Base-by-base conservation (phyloP, 768 basidiomycete species). In the Lepiota venenata region DNA sequence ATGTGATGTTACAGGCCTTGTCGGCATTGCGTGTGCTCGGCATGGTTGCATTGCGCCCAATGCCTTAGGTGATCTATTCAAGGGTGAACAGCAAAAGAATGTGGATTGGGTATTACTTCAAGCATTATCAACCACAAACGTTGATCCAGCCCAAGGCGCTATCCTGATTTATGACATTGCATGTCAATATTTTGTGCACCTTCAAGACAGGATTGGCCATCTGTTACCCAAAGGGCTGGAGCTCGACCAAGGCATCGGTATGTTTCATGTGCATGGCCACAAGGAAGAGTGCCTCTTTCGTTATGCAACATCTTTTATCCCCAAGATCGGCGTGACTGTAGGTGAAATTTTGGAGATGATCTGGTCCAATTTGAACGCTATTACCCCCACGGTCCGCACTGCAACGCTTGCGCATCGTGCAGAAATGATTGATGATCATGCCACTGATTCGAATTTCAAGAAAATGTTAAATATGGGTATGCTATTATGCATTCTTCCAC, bases 81-180 rank as follows among this genome's bases (percentile, higher is more conserved):
- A 55, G 20, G 63, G 64, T 0, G 60, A 66, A 51, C 63, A 66
- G 32, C 64, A 65, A 20, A 63, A 61, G 25, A 66, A 66, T 36
- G 42, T 63, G 0, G 64, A 65, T 25, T 65, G 55, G 54, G 40
- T 47, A 0, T 27, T 62, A 0, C 12, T 62, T 2, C 32, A 58
- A 20, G 56, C 59, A 1, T 21, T 62, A 3, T 3, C 25, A 11
- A 52, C 50, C 1, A 59, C 57, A 11, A 14, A 46, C 2, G 50
- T 66, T 2, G 29, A 58, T 47, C 36, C 16, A 2, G 43, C 46
- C 0, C 63, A 63, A 36, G 54, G 61, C 1, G 32, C 58, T 0
- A 10, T 61, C 0, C 25, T 62, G 0, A 22, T 58, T 4, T 47
- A 47, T 47, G 45, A 27, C 45, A 47, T 32, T n/a, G n/a, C n/a